Evolutionary conservation across 306 rosid genomes (phyloP).

Genomic region (Vachellia collinsii): DNA sequence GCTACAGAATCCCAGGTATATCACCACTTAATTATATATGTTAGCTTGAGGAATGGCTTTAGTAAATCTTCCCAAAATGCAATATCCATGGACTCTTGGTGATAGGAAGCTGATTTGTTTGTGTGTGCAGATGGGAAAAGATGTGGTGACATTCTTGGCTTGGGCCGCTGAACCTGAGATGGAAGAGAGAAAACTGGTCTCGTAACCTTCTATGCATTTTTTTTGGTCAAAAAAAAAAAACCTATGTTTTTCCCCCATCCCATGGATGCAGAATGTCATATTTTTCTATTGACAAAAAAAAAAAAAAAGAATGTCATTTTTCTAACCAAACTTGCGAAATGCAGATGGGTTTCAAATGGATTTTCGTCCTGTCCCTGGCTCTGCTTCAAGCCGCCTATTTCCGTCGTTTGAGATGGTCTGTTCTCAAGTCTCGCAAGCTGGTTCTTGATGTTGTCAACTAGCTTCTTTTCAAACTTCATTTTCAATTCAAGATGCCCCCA

Average conservation of each 20-base stretch:
- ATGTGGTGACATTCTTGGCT: conserved; percentile 76
- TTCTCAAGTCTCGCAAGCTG: conserved; percentile 95
- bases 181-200: conserved; percentile 97
- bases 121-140: conserved; percentile 90
- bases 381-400: conserved; percentile 92
- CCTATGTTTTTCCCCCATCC: too few species aligned
- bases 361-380: conserved; percentile 89
- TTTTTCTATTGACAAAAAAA: too few species aligned
- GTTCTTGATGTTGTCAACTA: conserved; percentile 95
- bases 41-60: conserved; percentile 4
- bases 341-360: conserved; percentile 99
- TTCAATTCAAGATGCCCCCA: conserved; percentile 40
- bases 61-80: conserved; percentile 16
- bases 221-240: too few species aligned
- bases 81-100: not conserved
- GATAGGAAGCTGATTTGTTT: conserved; percentile 18
- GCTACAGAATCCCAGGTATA: conserved; percentile 98
- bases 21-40: not conserved
- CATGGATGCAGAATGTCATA: not conserved
- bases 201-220: conserved; percentile 27
- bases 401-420: conserved; percentile 92
- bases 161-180: conserved; percentile 99
- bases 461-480: conserved; percentile 39
- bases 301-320: not conserved
- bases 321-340: conserved; percentile 1